phyloP scores from a whole-genome alignment of 2,329 filamentous ascomycete species.

The Hymenoscyphus fructigenus region DNA sequence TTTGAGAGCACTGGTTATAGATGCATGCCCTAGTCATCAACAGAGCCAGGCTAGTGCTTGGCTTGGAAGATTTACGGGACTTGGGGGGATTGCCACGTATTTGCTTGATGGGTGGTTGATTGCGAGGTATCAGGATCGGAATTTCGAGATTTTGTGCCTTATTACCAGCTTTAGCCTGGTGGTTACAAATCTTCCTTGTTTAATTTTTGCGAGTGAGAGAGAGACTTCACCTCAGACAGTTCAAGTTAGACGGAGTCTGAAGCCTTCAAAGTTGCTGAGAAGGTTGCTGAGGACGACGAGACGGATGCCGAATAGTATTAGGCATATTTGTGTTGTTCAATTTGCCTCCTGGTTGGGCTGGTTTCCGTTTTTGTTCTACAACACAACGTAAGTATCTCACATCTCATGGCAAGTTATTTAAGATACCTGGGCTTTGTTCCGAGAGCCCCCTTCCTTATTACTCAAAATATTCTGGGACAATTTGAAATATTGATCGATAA shows the following conservation, averaged over 20 bases:
- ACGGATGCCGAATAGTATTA: conserved; percentile 12
- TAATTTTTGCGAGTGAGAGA: neutral
- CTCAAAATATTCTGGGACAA: too few relatives aligned
- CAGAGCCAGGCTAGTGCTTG: conserved; percentile 36
- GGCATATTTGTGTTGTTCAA: conserved; percentile 29
- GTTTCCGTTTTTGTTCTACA: conserved; percentile 39
- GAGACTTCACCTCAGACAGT: neutral
- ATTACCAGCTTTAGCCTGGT: conserved; percentile 9
- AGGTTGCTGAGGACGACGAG: conserved; percentile 10
- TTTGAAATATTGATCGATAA: too few relatives aligned
- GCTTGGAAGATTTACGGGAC: conserved; percentile 32
- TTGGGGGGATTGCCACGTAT: conserved; percentile 37
- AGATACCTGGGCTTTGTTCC: too few relatives aligned
- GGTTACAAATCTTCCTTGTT: conserved; percentile 8
- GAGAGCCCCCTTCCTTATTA: too few relatives aligned
- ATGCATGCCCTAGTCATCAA: conserved; percentile 33
- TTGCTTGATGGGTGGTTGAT: conserved; percentile 16
- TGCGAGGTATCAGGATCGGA: conserved; percentile 27
- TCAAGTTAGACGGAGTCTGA: neutral
- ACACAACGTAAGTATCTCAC: conserved; percentile 26
- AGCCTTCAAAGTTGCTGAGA: neutral
- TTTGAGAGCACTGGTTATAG: conserved; percentile 35
- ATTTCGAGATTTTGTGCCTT: conserved; percentile 17
- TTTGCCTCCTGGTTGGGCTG: conserved; percentile 36
- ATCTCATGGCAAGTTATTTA: too few relatives aligned